phyloP scores from a whole-genome alignment of 2,329 filamentous ascomycete species.

The Scytalidium lignicola region DNA sequence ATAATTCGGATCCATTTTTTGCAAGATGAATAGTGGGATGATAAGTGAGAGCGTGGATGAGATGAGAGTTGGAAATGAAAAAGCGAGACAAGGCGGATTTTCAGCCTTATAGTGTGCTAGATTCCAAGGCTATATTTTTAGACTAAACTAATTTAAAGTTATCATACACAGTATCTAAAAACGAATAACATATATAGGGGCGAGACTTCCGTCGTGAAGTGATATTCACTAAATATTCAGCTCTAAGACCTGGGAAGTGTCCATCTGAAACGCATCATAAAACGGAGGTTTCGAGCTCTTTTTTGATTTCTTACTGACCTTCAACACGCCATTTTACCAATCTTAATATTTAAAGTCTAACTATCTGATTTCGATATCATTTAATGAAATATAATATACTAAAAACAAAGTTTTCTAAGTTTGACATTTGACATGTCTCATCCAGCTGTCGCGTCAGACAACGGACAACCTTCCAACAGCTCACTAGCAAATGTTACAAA shows the following conservation, averaged over 20 bases:
- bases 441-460: not conserved
- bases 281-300: not conserved
- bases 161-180: too few species aligned
- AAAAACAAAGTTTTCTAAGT: not conserved
- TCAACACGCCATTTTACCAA: too few species aligned
- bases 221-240: too few species aligned
- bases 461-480: not conserved
- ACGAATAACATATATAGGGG: too few species aligned
- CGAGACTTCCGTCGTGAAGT: too few species aligned
- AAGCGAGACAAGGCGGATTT: not conserved
- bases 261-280: not conserved
- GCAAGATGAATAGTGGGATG: not conserved
- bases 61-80: not conserved
- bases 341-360: too few species aligned
- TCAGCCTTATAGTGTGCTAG: not conserved
- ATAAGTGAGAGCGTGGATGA: not conserved
- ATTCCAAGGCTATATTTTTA: not conserved
- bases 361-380: not conserved
- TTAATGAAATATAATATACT: not conserved
- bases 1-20: conserved; percentile 3
- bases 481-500: not conserved
- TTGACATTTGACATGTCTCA: not conserved
- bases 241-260: too few species aligned
- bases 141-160: not conserved
- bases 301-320: too few species aligned